A percentile compares a stretch with the other conserved stretches of the same genome.
phyloP scores from a whole-genome alignment of 208 protist genomes.

The Wallacemonas sp. region DNA sequence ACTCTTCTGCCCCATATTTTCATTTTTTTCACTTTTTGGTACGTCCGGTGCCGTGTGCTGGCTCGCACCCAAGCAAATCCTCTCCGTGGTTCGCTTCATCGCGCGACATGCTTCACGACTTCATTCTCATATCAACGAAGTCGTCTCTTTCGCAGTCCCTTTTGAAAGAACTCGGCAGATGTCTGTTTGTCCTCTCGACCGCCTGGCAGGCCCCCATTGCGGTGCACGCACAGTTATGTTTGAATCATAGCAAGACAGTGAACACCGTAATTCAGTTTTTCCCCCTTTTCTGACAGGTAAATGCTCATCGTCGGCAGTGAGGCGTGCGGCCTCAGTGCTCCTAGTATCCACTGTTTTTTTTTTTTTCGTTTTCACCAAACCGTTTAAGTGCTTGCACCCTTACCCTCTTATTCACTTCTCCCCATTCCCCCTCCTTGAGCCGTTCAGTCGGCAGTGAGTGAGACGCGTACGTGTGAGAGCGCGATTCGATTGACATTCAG shows the following conservation, averaged over 20 bases:
- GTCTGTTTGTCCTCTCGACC: too few species aligned
- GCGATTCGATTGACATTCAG: not conserved
- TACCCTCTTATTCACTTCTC: not conserved
- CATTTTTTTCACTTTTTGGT: not conserved
- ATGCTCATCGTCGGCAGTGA: not conserved
- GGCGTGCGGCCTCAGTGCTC: not conserved
- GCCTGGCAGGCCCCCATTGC: too few species aligned
- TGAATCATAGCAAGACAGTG: conserved; percentile 4
- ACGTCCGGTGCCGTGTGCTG: too few species aligned
- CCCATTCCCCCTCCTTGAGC: not conserved
- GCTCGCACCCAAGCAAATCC: too few species aligned
- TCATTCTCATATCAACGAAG: too few species aligned
- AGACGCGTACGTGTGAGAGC: not conserved
- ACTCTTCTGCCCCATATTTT: conserved; percentile 2
- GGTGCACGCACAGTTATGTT: too few species aligned
- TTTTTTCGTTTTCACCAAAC: not conserved
- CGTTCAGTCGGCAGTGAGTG: not conserved
- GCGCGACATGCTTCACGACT: too few species aligned
- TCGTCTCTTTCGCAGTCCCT: too few species aligned
- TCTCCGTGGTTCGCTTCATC: too few species aligned
- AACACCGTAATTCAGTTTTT: too few species aligned
- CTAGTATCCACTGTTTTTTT: conserved; percentile 10
- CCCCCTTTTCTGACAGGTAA: too few species aligned
- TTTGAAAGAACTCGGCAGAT: too few species aligned
- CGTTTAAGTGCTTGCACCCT: not conserved